These are phyloP conservation scores for Kuraishia ogatae DNA, from an alignment of 805 yeast genomes.

Conservation along the genomic window DNA sequence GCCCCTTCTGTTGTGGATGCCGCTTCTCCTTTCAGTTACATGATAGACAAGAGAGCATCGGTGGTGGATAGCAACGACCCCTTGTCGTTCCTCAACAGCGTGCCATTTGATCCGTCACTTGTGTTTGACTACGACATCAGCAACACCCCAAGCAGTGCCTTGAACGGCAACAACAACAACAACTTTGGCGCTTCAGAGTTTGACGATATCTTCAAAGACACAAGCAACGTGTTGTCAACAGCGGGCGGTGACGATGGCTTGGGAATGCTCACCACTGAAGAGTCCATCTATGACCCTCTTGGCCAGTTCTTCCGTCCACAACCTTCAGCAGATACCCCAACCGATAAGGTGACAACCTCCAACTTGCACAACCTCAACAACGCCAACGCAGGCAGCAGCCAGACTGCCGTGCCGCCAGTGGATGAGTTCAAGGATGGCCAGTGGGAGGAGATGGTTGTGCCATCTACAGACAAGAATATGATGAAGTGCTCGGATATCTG, in stretches of 20 bases:
- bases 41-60: not conserved
- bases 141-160: not conserved
- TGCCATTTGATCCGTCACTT: slow-evolving; percentile 43
- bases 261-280: slow-evolving; percentile 43
- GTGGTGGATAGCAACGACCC: slow-evolving; percentile 24
- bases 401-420: slow-evolving; percentile 7
- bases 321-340: not conserved
- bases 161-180: not conserved
- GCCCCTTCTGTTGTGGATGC: not conserved
- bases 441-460: slow-evolving; percentile 46
- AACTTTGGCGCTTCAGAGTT: not conserved
- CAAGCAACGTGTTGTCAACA: slow-evolving; percentile 1
- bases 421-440: slow-evolving; percentile 17
- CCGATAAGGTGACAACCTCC: slow-evolving; percentile 10
- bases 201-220: slow-evolving; percentile 1
- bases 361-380: slow-evolving; percentile 12
- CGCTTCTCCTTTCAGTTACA: slow-evolving; percentile 1
- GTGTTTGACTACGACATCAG: slow-evolving; percentile 28
- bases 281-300: slow-evolving; percentile 48
- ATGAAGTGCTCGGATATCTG: slow-evolving; percentile 86
- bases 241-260: slow-evolving; percentile 23
- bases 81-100: slow-evolving; percentile 35
- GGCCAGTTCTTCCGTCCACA: slow-evolving; percentile 10
- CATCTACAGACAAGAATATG: slow-evolving; percentile 51
- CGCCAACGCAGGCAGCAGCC: slow-evolving; percentile 6